phyloP scores from a whole-genome alignment of 176 grass and related monocot species.

The Bonia amplexicaulis region DNA sequence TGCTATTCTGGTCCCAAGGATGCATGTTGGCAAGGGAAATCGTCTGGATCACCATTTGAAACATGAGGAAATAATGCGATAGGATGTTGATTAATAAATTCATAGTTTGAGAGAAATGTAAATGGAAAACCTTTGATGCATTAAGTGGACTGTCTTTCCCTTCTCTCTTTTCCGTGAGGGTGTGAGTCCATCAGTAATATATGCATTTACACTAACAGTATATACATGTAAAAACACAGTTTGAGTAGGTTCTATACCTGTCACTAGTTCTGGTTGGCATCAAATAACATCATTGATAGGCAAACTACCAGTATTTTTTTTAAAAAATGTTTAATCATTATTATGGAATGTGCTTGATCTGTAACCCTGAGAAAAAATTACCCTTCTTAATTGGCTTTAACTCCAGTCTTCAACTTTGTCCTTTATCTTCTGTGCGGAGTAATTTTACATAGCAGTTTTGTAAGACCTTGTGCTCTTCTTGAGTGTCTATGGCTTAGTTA shows the following conservation, averaged over 20 bases:
- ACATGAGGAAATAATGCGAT: neutral
- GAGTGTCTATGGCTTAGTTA: neutral
- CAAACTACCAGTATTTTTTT: neutral
- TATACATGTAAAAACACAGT: neutral
- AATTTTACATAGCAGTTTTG: neutral
- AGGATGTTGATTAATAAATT: neutral
- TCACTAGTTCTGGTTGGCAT: neutral
- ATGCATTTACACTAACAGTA: neutral
- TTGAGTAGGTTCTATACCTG: neutral
- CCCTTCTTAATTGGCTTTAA: neutral
- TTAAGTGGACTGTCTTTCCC: neutral
- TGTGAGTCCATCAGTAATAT: neutral
- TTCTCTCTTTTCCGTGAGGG: neutral
- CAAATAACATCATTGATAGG: neutral
- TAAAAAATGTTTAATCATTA: neutral
- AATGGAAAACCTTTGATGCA: neutral
- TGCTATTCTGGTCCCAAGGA: neutral
- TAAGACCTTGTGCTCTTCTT: neutral
- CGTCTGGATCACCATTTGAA: neutral
- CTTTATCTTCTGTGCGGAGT: neutral
- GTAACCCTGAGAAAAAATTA: neutral
- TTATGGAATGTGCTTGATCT: neutral
- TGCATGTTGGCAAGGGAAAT: neutral
- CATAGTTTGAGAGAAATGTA: neutral
- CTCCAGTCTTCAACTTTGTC: neutral